phyloP scores from a whole-genome alignment of 2,329 filamentous ascomycete species.

The Aspergillus felis region DNA sequence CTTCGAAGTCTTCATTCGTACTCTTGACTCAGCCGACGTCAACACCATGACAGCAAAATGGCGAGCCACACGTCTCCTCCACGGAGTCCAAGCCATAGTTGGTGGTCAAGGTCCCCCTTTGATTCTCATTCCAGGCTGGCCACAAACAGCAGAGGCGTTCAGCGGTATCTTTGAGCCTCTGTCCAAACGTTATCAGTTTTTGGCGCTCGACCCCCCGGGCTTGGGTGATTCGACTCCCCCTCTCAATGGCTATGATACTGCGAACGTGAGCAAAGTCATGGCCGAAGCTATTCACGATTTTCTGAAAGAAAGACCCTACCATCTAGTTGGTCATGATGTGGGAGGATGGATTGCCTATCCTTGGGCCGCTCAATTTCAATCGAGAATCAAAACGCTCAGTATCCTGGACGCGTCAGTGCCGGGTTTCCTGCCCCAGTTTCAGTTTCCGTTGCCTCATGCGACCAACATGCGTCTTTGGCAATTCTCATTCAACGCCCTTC shows the following conservation, averaged over 20 bases:
- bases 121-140: slow-evolving; percentile 23
- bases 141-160: slow-evolving; percentile 25
- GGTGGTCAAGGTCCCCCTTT: slow-evolving; percentile 20
- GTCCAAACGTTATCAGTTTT: neutral
- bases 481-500: slow-evolving; percentile 19
- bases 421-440: neutral
- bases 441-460: no score
- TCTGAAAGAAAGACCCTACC: slow-evolving; percentile 9
- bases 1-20: no score
- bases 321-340: slow-evolving; percentile 26
- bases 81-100: slow-evolving; percentile 20
- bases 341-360: slow-evolving; percentile 24
- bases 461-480: no score
- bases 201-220: no score
- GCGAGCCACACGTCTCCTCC: slow-evolving; percentile 18
- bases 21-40: no score
- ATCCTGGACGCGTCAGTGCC: slow-evolving; percentile 19
- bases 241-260: no score
- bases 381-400: slow-evolving; percentile 19
- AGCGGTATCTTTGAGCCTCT: slow-evolving; percentile 19
- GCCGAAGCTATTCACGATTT: no score
- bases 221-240: no score
- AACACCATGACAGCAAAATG: slow-evolving; percentile 10
- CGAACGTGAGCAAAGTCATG: no score
- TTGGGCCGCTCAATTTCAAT: slow-evolving; percentile 21